Conservation (phyloP, 1,284 basidiomycete species). For the Melanopsichium pennsylvanicum region DNA sequence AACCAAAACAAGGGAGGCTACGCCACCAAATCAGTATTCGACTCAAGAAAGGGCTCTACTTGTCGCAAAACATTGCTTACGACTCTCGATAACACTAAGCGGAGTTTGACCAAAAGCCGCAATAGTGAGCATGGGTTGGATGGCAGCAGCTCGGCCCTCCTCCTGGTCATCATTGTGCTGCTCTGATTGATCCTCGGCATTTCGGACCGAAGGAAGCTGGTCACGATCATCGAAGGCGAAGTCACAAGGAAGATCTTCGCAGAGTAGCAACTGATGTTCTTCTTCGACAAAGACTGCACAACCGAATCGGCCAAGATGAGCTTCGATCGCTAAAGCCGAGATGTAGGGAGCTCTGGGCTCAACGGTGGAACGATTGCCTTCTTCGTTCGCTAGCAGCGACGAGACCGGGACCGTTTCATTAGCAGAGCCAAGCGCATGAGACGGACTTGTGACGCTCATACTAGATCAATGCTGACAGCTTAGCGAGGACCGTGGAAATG, state of each 20-base stretch:
- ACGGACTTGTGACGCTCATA: slow-evolving; percentile 12
- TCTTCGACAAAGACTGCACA: slow-evolving; percentile 28
- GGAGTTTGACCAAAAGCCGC: slow-evolving; percentile 4
- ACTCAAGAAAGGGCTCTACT: no score
- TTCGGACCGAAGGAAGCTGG: background rate
- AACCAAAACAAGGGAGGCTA: background rate
- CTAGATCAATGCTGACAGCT: background rate
- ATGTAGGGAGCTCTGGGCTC: background rate
- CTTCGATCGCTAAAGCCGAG: slow-evolving; percentile 28
- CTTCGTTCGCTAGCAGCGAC: background rate
- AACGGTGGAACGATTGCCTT: background rate
- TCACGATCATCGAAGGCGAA: slow-evolving; percentile 11
- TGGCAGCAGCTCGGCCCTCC: background rate
- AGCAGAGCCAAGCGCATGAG: slow-evolving; percentile 3
- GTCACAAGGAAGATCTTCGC: slow-evolving; percentile 34
- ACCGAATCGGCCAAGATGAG: slow-evolving; percentile 15
- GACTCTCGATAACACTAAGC: slow-evolving; percentile 15
- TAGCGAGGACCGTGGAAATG: no score
- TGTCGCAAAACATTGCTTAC: no score
- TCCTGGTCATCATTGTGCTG: background rate
- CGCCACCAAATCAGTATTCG: background rate
- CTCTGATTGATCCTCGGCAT: background rate
- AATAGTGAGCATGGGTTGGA: no score
- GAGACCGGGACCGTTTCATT: slow-evolving; percentile 3
- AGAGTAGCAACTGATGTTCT: slow-evolving; percentile 37